Evolutionary conservation across 805 yeast genomes (phyloP).

Genomic region (Candida hungchunana): DNA sequence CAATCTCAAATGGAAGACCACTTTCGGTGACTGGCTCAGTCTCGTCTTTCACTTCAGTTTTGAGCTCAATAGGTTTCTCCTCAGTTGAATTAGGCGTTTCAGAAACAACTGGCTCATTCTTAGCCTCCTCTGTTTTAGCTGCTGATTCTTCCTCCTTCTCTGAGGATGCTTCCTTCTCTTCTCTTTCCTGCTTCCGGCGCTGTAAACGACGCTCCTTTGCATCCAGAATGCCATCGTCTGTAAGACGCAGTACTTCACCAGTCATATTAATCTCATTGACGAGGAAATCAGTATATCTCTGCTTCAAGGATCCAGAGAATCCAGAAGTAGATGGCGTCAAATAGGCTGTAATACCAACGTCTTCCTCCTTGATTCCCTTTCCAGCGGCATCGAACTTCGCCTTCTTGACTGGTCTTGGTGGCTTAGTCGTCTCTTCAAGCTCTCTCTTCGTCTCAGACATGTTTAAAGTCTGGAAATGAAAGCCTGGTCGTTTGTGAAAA

Average conservation of each 20-base stretch:
- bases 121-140: constrained; percentile 1
- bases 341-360: constrained; percentile 84
- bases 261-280: constrained; percentile 79
- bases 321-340: constrained; percentile 54
- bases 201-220: constrained; percentile 41
- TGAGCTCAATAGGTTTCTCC: too few relatives aligned
- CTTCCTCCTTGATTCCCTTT: constrained; percentile 57
- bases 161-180: constrained; percentile 15
- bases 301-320: constrained; percentile 77
- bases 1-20: constrained; percentile 34
- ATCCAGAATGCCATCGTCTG: constrained; percentile 64
- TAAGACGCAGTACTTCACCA: constrained; percentile 70
- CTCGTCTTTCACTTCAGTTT: constrained; percentile 16
- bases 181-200: constrained; percentile 32
- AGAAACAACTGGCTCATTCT: too few relatives aligned
- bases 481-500: background rate
- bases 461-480: background rate
- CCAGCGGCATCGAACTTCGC: constrained; percentile 13
- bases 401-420: constrained; percentile 19
- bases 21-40: background rate
- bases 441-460: constrained; percentile 24
- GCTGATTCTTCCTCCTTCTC: constrained; percentile 17
- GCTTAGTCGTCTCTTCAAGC: constrained; percentile 15
- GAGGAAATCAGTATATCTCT: constrained; percentile 86
- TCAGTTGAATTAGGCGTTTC: too few relatives aligned